A percentile compares a stretch with the other conserved stretches of the same genome.
These are phyloP conservation scores for Colletotrichum cereale DNA, from an alignment of 2,329 filamentous ascomycete genomes.

Conservation along the genomic window DNA sequence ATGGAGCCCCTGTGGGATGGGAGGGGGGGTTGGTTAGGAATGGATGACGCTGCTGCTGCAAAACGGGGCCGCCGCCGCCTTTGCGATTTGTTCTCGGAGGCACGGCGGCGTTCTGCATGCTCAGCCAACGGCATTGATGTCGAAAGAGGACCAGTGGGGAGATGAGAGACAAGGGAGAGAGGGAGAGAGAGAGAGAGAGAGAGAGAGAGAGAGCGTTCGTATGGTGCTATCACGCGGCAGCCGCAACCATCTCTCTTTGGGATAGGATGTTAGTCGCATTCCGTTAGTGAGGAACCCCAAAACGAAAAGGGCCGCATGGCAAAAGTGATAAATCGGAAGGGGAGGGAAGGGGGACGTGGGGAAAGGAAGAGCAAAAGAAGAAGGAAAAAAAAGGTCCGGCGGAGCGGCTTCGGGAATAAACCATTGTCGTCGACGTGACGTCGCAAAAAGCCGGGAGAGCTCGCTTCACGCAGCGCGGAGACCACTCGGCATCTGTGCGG, in stretches of 20 bases:
- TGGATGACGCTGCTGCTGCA: slow-evolving; percentile 8
- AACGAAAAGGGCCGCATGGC: not conserved
- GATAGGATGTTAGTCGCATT: not conserved
- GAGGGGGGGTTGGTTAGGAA: slow-evolving; percentile 5
- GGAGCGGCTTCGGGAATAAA: slow-evolving; percentile 22
- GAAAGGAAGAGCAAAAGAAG: too few relatives aligned
- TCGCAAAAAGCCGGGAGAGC: slow-evolving; percentile 10
- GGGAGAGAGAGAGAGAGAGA: not conserved
- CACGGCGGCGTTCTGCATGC: not conserved
- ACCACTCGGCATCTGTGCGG: slow-evolving; percentile 27
- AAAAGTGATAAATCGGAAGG: not conserved
- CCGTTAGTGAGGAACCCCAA: not conserved
- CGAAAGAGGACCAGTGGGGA: not conserved
- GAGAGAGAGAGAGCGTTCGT: not conserved
- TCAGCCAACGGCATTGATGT: not conserved
- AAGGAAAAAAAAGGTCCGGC: not conserved
- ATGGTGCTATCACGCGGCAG: not conserved
- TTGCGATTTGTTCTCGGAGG: not conserved
- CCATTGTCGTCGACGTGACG: slow-evolving; percentile 21
- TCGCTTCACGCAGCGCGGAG: slow-evolving; percentile 7
- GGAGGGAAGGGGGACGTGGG: too few relatives aligned
- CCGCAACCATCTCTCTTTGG: not conserved
- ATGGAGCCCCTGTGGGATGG: not conserved
- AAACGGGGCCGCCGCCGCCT: not conserved
- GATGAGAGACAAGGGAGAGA: too few relatives aligned